Conservation (phyloP, 2,329 filamentous ascomycete species). For the Hymenoscyphus infarciens region DNA sequence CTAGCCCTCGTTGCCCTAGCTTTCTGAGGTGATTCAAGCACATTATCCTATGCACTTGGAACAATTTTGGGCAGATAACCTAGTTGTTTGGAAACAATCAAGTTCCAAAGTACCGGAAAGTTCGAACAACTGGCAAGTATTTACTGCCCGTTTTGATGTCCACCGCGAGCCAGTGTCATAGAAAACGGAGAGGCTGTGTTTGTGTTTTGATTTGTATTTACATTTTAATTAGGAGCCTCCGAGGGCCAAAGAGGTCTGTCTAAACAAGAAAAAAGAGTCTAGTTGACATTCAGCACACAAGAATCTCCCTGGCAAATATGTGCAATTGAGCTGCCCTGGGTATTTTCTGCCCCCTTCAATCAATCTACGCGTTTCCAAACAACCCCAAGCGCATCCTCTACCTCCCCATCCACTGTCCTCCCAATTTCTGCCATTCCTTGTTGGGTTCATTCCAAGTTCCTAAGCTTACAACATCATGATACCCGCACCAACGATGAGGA, state of each 20-base stretch:
- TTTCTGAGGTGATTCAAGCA: too few relatives aligned
- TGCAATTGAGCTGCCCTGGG: slow-evolving; percentile 5
- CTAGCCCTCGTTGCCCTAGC: too few relatives aligned
- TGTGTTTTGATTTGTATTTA: neutral
- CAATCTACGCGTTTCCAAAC: neutral
- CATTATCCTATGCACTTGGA: too few relatives aligned
- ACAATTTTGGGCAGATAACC: too few relatives aligned
- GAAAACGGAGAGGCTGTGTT: too few relatives aligned
- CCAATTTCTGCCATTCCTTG: neutral
- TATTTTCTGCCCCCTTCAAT: slow-evolving; percentile 1
- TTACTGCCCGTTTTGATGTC: too few relatives aligned
- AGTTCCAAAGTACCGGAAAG: too few relatives aligned
- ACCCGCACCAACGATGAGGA: slow-evolving; percentile 22
- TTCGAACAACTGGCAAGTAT: too few relatives aligned
- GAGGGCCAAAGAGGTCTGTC: neutral
- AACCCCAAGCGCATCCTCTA: neutral
- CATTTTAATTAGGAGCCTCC: neutral
- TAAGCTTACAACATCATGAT: slow-evolving; percentile 23
- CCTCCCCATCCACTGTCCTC: neutral
- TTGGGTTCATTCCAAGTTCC: neutral
- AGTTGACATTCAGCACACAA: neutral
- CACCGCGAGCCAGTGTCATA: too few relatives aligned
- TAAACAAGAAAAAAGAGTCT: neutral
- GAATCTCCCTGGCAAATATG: slow-evolving; percentile 2
- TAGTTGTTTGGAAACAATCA: too few relatives aligned